Evolutionary conservation across 2,329 filamentous ascomycete genomes (phyloP), one percentile per base, ranked within the genome.

Genomic region (Penicillium freii): DNA sequence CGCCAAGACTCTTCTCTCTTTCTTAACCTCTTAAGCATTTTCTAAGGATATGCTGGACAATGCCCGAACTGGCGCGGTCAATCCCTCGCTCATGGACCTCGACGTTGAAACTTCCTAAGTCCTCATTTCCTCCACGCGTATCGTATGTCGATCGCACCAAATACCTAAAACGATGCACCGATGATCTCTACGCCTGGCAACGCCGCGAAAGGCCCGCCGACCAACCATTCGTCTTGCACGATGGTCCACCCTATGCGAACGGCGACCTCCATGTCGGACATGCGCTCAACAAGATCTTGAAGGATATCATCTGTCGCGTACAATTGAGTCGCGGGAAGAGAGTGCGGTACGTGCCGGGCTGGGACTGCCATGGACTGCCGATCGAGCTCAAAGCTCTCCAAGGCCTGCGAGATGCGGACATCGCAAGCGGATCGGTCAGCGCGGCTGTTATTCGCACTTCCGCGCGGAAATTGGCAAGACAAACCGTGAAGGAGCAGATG

Each of bases 161-260:
- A 73, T 82, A 94, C 75, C 83, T 96, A 46, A 82, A 84, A 69
- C 82, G 85, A 84, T 94, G 89, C 75, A 88, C 91, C 75, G 90
- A 96, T 78, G 87, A 92, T 51, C 82, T 97, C 15, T 99, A 97
- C 78, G 79, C 84, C 69, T 97, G 92, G 92, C 94, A 99, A 79
- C 80, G 81, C 61, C 72, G 64, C 61, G 66, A 75, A 62, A 77
- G 85, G 62, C 78, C 83, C 3, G 73, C 72, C 33, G 75, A 83
- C 36, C 75, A 84, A 43, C 80, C 82, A 0, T 99, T 97, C 64
- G 80, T 92, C 2, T 81, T 99, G 9, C 94, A 97, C 71, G 94
- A 99, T 85, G 94, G 94, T 0, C 94, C 94, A 0, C 94, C 94
- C 0, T 99, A 97, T 73, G 94, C 94, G 62, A 99, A 99, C 77